A percentile compares a stretch with the other conserved stretches of the same genome.
Evolutionary conservation across 768 basidiomycete species (phyloP).

Genomic region (Glaciozyma martinii): DNA sequence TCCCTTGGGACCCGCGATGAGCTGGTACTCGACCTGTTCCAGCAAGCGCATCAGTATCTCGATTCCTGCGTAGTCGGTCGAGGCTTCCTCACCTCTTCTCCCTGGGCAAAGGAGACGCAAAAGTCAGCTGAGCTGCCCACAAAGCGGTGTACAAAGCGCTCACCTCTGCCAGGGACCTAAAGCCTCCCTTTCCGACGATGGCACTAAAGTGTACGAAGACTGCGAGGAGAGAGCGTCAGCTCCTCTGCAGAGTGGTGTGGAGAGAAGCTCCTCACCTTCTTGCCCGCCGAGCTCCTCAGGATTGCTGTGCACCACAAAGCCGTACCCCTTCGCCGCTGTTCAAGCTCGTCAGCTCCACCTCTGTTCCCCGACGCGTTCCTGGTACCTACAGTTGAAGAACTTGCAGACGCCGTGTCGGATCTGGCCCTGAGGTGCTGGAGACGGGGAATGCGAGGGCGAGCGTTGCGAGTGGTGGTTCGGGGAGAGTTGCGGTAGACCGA

Average conservation of each 20-base stretch:
- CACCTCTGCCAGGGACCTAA: conserved; percentile 35
- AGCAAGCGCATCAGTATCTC: neutral
- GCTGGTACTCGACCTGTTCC: conserved; percentile 35
- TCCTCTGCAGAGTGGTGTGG: too few relatives aligned
- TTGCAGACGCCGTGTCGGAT: too few relatives aligned
- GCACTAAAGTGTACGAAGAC: conserved; percentile 36
- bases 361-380: neutral
- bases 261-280: conserved; percentile 27
- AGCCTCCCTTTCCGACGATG: conserved; percentile 34
- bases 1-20: conserved; percentile 35
- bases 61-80: neutral
- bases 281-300: conserved; percentile 35
- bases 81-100: conserved; percentile 3
- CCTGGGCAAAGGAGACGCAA: neutral
- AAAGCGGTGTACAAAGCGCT: neutral
- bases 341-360: neutral
- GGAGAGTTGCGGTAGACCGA: too few relatives aligned
- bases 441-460: too few relatives aligned
- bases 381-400: neutral
- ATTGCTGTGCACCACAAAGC: conserved; percentile 35
- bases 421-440: too few relatives aligned
- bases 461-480: too few relatives aligned
- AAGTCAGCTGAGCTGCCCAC: neutral
- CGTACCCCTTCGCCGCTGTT: conserved; percentile 33
- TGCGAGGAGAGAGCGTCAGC: conserved; percentile 2